Evolutionary conservation across 441 rosid genomes (phyloP), one percentile per base, ranked within the genome.

Genomic region (Aquilaria agallochum): DNA sequence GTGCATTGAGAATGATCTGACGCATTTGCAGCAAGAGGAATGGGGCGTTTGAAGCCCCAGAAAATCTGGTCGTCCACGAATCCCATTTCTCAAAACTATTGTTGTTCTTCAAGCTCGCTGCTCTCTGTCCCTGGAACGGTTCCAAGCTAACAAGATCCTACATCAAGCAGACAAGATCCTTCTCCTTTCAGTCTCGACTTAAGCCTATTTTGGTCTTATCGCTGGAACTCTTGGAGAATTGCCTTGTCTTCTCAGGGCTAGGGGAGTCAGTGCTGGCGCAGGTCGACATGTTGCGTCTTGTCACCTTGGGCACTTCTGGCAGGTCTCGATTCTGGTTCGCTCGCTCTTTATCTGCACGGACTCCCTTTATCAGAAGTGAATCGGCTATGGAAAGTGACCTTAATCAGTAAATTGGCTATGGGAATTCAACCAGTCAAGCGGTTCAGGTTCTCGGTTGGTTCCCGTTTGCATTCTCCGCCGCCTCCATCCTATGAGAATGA

Each of bases 1-100:
- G 86, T 1, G 93, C 78, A 59, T 90, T 90, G 68, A 90, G 95
- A 56, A 75, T 81, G 12, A 90, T 90, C 81, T 90, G 97, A 49
- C 95, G 97, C 76, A 90, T 60, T 56, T 90, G 97, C 8, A 86
- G 76, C 63, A 90, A 51, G 68, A 86, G 70, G 73, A 90, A 90
- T 2, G 97, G 95, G 49, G 88, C 50, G 69, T 80, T 90, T 34
- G 97, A 65, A 44, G 74, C 90, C 34, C 82, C 95, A 9, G 95
- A 73, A 78, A 90, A 88, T 36, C 78, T 84, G 3, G 92, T 90
- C 1, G 97, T 85, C 87, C 74, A 78, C 2, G 85, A 83, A 74
- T 90, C 87, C 97, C 95, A 90, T 67, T 81, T 75, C 62, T 74
- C 68, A 67, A 78, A 66, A 52, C 66, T 69, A 74, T 74, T 73